Evolutionary conservation across 2,329 filamentous ascomycete species (phyloP), one percentile per base, ranked within the genome.

Genomic region (Aspergillus latus): DNA sequence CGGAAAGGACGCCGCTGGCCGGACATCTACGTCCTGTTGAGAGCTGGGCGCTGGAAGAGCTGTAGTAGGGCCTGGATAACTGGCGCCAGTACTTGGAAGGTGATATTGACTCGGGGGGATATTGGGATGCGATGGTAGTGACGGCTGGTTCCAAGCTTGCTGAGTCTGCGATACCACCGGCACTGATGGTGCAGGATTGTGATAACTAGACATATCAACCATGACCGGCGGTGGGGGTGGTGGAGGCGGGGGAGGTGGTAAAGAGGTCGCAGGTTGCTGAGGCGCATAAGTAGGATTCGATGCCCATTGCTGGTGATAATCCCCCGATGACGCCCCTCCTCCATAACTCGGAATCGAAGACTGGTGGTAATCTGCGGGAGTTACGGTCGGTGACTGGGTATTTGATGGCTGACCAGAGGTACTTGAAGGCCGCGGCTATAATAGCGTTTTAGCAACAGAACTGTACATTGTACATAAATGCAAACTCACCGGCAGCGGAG

Each of bases 221-320:
- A 32, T 30, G 45, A 42, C 66, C 30, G 75, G 75, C 42, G 74
- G 13, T 16, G 53, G 46, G 4, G 47, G 66, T 26, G 76, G 76
- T 39, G 75, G 74, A n/a, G 75, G 74, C 1, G 73, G 75, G n/a
- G 69, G 71, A 11, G 74, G 73, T 30, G 43, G 69, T 29, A 69
- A 57, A 51, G 65, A 48, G n/a, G 51, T 53, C 37, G 57, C 55
- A 49, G 59, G 50, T n/a, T 62, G 62, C 30, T 65, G 66, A 32
- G 52, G 46, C 15, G 62, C 58, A 59, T 71, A 65, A 29, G 67
- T 57, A 36, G 61, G 54, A 48, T 61, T 64, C 16, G 62, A 58
- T 11, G 62, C 59, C 62, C 61, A 66, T 48, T 58, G 66, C 26
- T 62, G 62, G 52, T 59, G 52, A n/a, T 52, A 43, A 26, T 54